phyloP scores from a whole-genome alignment of 2,329 filamentous ascomycete species.

The Pezicula neosporulosa region DNA sequence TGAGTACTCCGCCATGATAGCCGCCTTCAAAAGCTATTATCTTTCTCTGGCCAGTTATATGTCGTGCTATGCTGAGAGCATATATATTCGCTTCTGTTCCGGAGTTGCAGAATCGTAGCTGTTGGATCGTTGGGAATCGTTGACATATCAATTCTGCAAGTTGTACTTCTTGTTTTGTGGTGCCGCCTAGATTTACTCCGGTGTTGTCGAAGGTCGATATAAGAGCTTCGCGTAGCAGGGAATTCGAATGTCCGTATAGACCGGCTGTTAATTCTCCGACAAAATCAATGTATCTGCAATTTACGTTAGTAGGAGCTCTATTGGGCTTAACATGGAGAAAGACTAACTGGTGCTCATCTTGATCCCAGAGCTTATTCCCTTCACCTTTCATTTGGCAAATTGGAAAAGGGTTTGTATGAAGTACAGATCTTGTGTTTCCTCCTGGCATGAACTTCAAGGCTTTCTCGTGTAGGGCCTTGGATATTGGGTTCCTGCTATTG shows the following conservation, averaged over 20 bases:
- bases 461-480: not conserved
- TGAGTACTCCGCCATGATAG: conserved; percentile 24
- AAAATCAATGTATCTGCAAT: conserved; percentile 48
- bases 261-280: conserved; percentile 61
- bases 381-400: conserved; percentile 3
- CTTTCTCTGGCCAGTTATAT: conserved; percentile 5
- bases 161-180: conserved; percentile 44
- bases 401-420: conserved; percentile 10
- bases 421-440: conserved; percentile 11
- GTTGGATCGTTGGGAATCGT: conserved; percentile 47
- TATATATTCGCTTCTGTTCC: conserved; percentile 62
- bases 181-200: conserved; percentile 52
- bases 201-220: conserved; percentile 42
- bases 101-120: conserved; percentile 58
- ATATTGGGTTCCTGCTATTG: not conserved
- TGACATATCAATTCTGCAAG: conserved; percentile 45
- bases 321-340: too few species aligned
- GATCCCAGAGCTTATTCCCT: conserved; percentile 1
- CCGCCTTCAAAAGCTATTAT: conserved; percentile 7
- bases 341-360: conserved; percentile 4
- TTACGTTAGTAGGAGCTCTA: not conserved
- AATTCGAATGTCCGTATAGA: conserved; percentile 62
- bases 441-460: conserved; percentile 6
- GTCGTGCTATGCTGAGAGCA: conserved; percentile 39
- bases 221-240: conserved; percentile 34